Evolutionary conservation across 169 alveolate genomes (phyloP).

Genomic region (Plasmodium gonderi): DNA sequence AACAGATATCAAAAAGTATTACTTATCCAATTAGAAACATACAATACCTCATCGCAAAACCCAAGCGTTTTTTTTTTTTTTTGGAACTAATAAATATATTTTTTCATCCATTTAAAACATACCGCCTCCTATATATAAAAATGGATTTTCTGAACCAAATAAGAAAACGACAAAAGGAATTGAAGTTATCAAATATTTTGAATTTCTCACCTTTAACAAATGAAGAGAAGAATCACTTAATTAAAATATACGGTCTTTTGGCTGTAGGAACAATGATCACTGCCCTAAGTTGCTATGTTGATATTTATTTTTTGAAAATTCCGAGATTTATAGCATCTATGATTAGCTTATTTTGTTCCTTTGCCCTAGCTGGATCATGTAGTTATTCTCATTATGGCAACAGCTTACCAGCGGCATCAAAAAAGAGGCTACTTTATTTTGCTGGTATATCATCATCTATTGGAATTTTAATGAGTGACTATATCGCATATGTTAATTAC

Average conservation of each 20-base stretch:
- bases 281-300: conserved; percentile 65
- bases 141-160: conserved; percentile 69
- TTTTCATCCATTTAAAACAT: background rate
- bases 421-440: conserved; percentile 50
- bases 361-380: conserved; percentile 64
- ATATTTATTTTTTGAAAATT: conserved; percentile 28
- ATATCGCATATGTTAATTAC: conserved; percentile 61
- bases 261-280: conserved; percentile 68
- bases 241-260: conserved; percentile 63
- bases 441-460: conserved; percentile 60
- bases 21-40: background rate
- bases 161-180: conserved; percentile 55
- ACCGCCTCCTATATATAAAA: background rate
- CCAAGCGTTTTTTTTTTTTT: background rate
- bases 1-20: background rate
- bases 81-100: too few relatives aligned
- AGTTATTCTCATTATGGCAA: conserved; percentile 39
- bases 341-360: conserved; percentile 50
- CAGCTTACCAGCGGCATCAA: conserved; percentile 15
- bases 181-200: conserved; percentile 53
- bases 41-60: background rate
- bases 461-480: conserved; percentile 69
- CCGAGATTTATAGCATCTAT: conserved; percentile 74
- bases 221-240: conserved; percentile 71
- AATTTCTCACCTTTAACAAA: conserved; percentile 66